Evolutionary conservation across 1,284 basidiomycete genomes (phyloP), one percentile per base, ranked within the genome.

Genomic region (Moesziomyces globuligerus): DNA sequence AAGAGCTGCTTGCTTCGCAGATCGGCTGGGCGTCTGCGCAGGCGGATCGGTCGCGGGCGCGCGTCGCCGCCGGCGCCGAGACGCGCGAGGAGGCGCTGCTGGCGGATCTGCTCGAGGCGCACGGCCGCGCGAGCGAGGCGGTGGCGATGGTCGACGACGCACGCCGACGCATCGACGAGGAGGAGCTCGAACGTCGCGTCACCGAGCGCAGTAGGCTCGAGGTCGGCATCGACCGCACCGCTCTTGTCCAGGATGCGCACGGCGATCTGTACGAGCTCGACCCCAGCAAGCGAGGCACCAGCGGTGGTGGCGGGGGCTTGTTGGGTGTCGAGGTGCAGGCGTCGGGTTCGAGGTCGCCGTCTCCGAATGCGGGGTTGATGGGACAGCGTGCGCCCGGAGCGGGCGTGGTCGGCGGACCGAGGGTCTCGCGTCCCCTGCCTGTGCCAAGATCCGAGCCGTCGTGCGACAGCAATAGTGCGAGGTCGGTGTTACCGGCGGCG

Each of bases 11-110:
- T 7, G 48, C 48, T 11, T 57, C 54, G 3, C 76, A 75, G 48
- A 72, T 79, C 11, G 55, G 57, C 1, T 79, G 76, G 76, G 74
- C 75, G 18, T 57, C 61, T 7, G 67, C 75, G 10, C 67, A 74
- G 39, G 76, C 67, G 5, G 71, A 71, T 34, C 59, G 67, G 1
- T 43, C 58, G 6, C 15, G 54, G 4, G 48, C 50, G 23, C 17
- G 13, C 8, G 26, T 42, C 3, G 26, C 7, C 32, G 18, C 10
- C 50, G 8, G 34, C n/a, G n/a, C 42, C 23, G 59, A 76, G 51
- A 66, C 67, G 15, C 20, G 37, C 23, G 72, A 72, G 21, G 76
- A 78, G 40, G 26, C n/a, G 15, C 36, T 79, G 34, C 40, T 79
- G 4, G 76, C 64, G 9, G 75, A 77, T 49, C 25, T 79, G 20